Percentiles rank a stretch among this genome's conserved stretches.
Conservation (phyloP, 345 rosid species). For the Bretschneidera sinensis region DNA sequence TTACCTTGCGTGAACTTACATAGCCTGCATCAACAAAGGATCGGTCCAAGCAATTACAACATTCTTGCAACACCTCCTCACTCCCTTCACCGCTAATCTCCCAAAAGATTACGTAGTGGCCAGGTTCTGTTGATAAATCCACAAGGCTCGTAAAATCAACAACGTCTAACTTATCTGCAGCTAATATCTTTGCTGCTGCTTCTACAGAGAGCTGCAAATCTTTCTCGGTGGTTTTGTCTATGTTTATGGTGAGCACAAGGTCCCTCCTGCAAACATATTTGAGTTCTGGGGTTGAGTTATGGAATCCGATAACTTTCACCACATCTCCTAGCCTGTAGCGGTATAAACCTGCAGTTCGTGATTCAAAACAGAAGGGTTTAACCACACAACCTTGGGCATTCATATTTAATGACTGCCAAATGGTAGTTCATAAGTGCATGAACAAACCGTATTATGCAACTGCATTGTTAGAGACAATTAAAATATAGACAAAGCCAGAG, state of each 20-base stretch:
- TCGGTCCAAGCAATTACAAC: constrained; percentile 66
- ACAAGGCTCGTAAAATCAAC: constrained; percentile 79
- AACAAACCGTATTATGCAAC: too few relatives aligned
- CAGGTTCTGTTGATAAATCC: constrained; percentile 70
- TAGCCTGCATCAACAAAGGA: constrained; percentile 79
- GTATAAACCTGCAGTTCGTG: constrained; percentile 57
- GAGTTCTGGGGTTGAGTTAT: constrained; percentile 78
- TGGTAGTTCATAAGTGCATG: too few relatives aligned
- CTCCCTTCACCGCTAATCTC: constrained; percentile 64
- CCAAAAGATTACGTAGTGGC: constrained; percentile 85
- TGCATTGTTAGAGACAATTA: too few relatives aligned
- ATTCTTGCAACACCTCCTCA: constrained; percentile 55
- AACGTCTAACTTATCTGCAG: constrained; percentile 64
- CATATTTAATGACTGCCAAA: too few relatives aligned
- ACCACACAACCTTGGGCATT: too few relatives aligned
- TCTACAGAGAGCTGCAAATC: constrained; percentile 80
- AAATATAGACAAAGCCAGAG: too few relatives aligned
- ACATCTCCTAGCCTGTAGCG: constrained; percentile 89
- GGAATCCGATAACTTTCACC: constrained; percentile 68
- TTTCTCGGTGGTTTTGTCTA: constrained; percentile 87
- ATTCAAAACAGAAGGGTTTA: too few relatives aligned
- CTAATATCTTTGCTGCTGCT: constrained; percentile 49
- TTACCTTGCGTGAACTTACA: constrained; percentile 57
- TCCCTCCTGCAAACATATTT: constrained; percentile 75
- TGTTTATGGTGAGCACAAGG: constrained; percentile 72